phyloP scores from a whole-genome alignment of 2,329 filamentous ascomycete genomes.

The Botrytis fragariae region DNA sequence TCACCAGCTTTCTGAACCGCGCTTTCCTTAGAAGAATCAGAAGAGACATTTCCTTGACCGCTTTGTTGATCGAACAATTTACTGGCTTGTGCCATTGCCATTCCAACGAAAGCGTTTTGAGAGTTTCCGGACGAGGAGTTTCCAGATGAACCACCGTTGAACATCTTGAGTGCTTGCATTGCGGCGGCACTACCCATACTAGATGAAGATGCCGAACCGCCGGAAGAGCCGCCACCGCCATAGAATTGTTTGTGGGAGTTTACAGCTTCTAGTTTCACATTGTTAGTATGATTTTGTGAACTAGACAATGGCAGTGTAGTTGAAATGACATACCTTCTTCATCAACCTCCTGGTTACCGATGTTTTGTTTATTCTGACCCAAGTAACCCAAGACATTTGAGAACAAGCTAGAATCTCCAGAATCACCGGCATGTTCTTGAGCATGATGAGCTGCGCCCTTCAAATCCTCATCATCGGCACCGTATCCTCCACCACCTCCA shows the following conservation, averaged over 20 bases:
- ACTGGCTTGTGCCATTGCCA: conserved; percentile 85
- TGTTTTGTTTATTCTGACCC: conserved; percentile 49
- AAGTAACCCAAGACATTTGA: conserved; percentile 54
- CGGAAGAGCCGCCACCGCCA: conserved; percentile 50
- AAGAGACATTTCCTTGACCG: conserved; percentile 51
- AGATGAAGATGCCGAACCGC: conserved; percentile 46
- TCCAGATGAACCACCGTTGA: conserved; percentile 55
- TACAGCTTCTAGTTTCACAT: conserved; percentile 55
- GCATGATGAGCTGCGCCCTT: conserved; percentile 55
- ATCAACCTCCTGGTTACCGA: conserved; percentile 54
- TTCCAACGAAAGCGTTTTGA: conserved; percentile 76
- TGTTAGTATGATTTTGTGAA: neutral
- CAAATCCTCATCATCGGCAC: conserved; percentile 49
- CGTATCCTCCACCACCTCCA: conserved; percentile 35
- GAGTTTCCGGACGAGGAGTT: conserved; percentile 49
- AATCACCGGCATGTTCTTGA: conserved; percentile 49
- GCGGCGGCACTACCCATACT: conserved; percentile 71
- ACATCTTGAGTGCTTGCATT: conserved; percentile 79
- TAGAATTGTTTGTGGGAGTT: conserved; percentile 76
- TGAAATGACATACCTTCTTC: conserved; percentile 45
- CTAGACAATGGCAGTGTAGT: neutral
- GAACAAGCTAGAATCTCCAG: conserved; percentile 53
- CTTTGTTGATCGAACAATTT: conserved; percentile 64
- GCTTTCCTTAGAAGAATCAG: conserved; percentile 72
- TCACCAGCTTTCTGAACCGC: conserved; percentile 77